Evolutionary conservation across 306 rosid genomes (phyloP), one percentile per base, ranked within the genome.

Genomic region (Quercus variabilis): DNA sequence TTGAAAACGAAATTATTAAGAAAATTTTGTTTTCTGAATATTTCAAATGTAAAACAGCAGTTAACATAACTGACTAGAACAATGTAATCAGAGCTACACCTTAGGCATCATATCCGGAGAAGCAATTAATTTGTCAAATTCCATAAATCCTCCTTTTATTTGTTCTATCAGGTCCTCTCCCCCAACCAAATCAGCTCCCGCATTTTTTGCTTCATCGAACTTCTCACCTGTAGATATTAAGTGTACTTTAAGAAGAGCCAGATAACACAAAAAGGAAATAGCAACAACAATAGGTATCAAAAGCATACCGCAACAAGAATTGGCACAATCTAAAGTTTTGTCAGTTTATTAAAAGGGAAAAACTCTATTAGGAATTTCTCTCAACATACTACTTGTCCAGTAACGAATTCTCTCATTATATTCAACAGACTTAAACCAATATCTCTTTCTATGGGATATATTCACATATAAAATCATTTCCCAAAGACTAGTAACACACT

Each of bases 61-160:
- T 49, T 12, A 68, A 71, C 10, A 60, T 72, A 43, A 72, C 30
- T 75, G 51, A 81, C 35, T 60, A 77, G 58, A 74, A 85, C 73
- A 60, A 81, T 73, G 78, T 55, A 69, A 79, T 57, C 74, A 71
- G 82, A 86, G 83, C 71, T 80, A 80, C 88, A 92, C 99, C 99
- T 95, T 95, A 21, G 99, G 97, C 99, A 95, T 95, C 99, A 95
- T 92, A 84, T 96, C 99, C 51, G 99, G 99, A 46, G 99, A 96
- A 83, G 99, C 98, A 86, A 96, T 96, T 67, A 96, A 82, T 87
- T 96, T 96, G 81, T 96, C 99, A 77, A 96, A 96, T n/a, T 96
- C 97, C 99, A 96, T 96, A 85, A 91, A 96, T 51, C 99, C 99
- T 79, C 90, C 94, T 89, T 88, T 96, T 69, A 96, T 96, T 86